Evolutionary conservation across 257 asterid genomes (phyloP).

Genomic region (Mentha longifolia): DNA sequence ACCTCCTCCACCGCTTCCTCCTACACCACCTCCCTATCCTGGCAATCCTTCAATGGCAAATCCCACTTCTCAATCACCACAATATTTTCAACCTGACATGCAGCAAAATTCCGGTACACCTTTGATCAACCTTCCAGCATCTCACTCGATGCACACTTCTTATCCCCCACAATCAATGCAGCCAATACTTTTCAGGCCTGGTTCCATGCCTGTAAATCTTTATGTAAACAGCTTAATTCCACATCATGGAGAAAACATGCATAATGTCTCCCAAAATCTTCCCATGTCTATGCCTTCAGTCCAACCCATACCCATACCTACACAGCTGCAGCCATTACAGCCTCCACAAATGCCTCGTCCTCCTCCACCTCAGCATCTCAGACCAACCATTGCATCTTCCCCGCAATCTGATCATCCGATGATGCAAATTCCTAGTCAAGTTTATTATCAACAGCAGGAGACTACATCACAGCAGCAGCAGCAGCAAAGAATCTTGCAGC

Average conservation of each 20-base stretch:
- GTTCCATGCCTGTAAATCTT: conserved; percentile 53
- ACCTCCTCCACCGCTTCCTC: conserved; percentile 85
- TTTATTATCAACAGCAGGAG: conserved; percentile 58
- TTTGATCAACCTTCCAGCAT: conserved; percentile 44
- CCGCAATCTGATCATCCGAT: conserved; percentile 61
- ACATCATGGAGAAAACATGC: conserved; percentile 64
- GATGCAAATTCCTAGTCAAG: conserved; percentile 48
- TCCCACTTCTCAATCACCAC: conserved; percentile 57
- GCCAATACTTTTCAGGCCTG: conserved; percentile 64
- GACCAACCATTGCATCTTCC: conserved; percentile 75
- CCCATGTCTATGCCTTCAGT: conserved; percentile 53
- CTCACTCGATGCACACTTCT: conserved; percentile 49
- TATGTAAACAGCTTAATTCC: conserved; percentile 61
- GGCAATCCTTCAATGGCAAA: conserved; percentile 50
- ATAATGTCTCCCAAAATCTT: conserved; percentile 55
- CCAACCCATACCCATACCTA: conserved; percentile 55
- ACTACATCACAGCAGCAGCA: conserved; percentile 45
- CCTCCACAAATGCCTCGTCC: conserved; percentile 92
- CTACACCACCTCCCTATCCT: conserved; percentile 82
- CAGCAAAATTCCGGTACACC: conserved; percentile 51
- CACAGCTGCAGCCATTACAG: conserved; percentile 88
- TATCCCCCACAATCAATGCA: conserved; percentile 62
- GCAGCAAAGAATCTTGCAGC: conserved; percentile 42
- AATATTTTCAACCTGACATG: conserved; percentile 64
- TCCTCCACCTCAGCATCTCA: conserved; percentile 76